These are phyloP conservation scores for Podaxis sp. DNA, from an alignment of 768 basidiomycete species.

Conservation along the genomic window DNA sequence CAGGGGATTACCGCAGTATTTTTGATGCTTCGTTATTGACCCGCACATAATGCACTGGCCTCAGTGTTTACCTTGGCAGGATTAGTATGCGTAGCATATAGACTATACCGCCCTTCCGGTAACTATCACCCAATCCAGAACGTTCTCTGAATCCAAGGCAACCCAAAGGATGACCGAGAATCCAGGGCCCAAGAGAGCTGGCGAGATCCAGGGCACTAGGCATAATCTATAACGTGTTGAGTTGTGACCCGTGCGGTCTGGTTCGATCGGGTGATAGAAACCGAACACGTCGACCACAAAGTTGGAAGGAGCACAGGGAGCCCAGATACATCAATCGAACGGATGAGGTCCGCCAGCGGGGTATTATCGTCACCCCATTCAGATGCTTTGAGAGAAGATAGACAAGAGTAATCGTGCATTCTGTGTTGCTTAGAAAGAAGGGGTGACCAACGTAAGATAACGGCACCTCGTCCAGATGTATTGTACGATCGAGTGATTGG, in stretches of 20 bases:
- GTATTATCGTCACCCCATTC: neutral
- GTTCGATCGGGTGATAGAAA: neutral
- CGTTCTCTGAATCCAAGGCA: neutral
- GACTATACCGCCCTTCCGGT: neutral
- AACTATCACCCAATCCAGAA: slow-evolving; percentile 9
- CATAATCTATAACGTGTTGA: neutral
- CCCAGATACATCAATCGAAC: neutral
- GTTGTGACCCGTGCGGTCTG: neutral
- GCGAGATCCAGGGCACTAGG: neutral
- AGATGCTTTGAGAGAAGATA: neutral
- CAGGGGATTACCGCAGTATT: neutral
- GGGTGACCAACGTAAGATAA: slow-evolving; percentile 6
- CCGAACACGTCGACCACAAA: neutral
- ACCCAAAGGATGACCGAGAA: slow-evolving; percentile 3
- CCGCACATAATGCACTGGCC: neutral
- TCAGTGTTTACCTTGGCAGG: neutral
- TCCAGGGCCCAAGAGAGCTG: neutral
- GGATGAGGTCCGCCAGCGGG: neutral
- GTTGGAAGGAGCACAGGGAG: neutral
- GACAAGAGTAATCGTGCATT: neutral
- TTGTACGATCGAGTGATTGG: neutral
- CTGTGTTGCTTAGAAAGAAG: neutral
- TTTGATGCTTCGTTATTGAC: neutral
- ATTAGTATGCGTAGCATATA: neutral
- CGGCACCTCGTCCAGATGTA: neutral